A percentile compares a stretch with the other conserved stretches of the same genome.
Conservation (phyloP, 1,284 basidiomycete species). For the Boletus sp. region DNA sequence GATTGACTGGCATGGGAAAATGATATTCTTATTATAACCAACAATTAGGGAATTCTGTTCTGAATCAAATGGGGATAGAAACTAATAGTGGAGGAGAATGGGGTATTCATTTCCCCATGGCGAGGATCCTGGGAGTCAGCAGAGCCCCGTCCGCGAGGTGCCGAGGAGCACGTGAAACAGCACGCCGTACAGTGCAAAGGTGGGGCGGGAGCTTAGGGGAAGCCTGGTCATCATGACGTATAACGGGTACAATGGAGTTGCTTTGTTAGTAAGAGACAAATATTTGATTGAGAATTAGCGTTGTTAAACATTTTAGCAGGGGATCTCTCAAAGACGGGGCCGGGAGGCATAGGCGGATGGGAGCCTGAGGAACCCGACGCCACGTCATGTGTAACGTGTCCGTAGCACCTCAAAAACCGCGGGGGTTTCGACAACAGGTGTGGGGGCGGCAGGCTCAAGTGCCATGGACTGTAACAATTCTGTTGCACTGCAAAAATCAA, state of each 20-base stretch:
- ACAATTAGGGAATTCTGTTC: constrained; percentile 8
- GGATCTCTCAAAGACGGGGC: constrained; percentile 23
- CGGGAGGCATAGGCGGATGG: constrained; percentile 8
- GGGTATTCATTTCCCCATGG: constrained; percentile 19
- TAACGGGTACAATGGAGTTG: constrained; percentile 1
- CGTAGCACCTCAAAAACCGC: background rate
- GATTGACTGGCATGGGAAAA: constrained; percentile 30
- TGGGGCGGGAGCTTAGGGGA: constrained; percentile 10
- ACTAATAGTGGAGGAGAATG: constrained; percentile 12
- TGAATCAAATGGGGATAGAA: constrained; percentile 21
- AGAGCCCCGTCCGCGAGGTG: constrained; percentile 25
- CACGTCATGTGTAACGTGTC: constrained; percentile 5
- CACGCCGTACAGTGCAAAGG: background rate
- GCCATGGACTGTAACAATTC: constrained; percentile 1
- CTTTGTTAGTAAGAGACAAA: constrained; percentile 21
- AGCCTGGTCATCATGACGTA: constrained; percentile 23
- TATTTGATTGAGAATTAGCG: constrained; percentile 32
- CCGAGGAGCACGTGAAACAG: constrained; percentile 29
- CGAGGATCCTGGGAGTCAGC: constrained; percentile 4
- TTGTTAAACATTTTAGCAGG: constrained; percentile 34
- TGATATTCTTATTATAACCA: constrained; percentile 12
- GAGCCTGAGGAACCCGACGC: background rate
- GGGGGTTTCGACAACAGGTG: background rate
- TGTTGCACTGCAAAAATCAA: too few relatives aligned
- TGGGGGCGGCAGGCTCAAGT: constrained; percentile 3